Percentiles rank a stretch among this genome's conserved stretches.
Evolutionary conservation across 2,329 filamentous ascomycete species (phyloP).

Genomic region (Phaeosphaeria sp.): DNA sequence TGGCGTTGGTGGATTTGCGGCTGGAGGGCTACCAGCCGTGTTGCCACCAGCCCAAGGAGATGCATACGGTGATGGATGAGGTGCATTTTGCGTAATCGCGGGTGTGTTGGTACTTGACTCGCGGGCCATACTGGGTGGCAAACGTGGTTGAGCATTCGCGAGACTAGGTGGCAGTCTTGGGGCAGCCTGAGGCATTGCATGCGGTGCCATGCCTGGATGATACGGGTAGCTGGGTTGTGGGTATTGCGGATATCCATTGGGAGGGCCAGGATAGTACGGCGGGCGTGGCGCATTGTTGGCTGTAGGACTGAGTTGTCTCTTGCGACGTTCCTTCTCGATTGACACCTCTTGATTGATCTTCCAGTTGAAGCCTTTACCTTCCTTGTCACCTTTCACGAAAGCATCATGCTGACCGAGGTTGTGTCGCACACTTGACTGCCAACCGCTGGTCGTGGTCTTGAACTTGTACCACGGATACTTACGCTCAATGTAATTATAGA

Average conservation of each 20-base stretch:
- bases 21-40: constrained; percentile 32
- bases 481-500: constrained; percentile 68
- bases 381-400: constrained; percentile 67
- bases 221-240: constrained; percentile 37
- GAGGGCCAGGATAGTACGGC: constrained; percentile 40
- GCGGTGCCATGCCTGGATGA: constrained; percentile 39
- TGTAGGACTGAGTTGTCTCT: constrained; percentile 57
- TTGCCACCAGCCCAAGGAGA: constrained; percentile 47
- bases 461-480: constrained; percentile 71
- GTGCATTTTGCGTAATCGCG: constrained; percentile 31
- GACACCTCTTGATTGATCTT: constrained; percentile 65
- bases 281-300: constrained; percentile 40
- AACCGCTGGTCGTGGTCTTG: constrained; percentile 64
- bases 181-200: constrained; percentile 38
- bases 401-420: constrained; percentile 66
- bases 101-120: constrained; percentile 32
- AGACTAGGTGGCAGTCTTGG: constrained; percentile 38
- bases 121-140: constrained; percentile 47
- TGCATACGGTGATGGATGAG: constrained; percentile 42
- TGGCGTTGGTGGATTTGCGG: constrained; percentile 35
- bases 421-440: constrained; percentile 72
- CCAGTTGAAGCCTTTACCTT: constrained; percentile 71
- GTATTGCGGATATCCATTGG: constrained; percentile 38
- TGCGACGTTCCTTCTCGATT: constrained; percentile 64
- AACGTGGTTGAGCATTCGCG: constrained; percentile 34